Conservation (phyloP, 208 protist species). For the Acanthamoeba sp. region DNA sequence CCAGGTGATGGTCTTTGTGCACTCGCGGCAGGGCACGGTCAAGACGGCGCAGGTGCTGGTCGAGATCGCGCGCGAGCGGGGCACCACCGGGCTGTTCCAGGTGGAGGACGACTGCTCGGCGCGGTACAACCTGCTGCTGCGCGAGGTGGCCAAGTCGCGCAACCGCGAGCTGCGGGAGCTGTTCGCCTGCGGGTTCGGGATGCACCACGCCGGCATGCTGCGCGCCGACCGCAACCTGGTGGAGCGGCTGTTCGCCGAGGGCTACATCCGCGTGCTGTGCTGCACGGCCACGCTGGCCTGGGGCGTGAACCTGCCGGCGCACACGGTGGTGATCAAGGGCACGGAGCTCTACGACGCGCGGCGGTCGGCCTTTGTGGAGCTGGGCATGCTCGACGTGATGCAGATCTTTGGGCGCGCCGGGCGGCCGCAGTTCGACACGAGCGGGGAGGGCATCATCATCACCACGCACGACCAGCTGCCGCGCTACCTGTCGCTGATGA, state of each 20-base stretch:
- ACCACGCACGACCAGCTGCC: conserved; percentile 97
- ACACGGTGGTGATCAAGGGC: conserved; percentile 99
- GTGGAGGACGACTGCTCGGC: conserved; percentile 18
- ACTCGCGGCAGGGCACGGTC: conserved; percentile 97
- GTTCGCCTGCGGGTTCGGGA: conserved; percentile 94
- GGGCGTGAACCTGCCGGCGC: conserved; percentile 99
- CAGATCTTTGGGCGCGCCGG: conserved; percentile 98
- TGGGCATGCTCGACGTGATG: conserved; percentile 99
- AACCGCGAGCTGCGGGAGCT: conserved; percentile 93
- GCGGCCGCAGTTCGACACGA: conserved; percentile 98
- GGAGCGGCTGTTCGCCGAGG: conserved; percentile 96
- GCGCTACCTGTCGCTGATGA: conserved; percentile 96
- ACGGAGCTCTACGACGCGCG: conserved; percentile 94
- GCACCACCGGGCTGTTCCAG: conserved; percentile 68
- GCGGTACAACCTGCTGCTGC: conserved; percentile 24
- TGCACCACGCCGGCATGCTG: conserved; percentile 98
- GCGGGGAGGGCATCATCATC: conserved; percentile 98
- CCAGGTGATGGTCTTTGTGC: conserved; percentile 99
- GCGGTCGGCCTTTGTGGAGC: conserved; percentile 95
- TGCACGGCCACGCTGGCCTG: conserved; percentile 99
- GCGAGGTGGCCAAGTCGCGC: conserved; percentile 85
- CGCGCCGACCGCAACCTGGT: conserved; percentile 96
- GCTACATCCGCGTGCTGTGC: conserved; percentile 95
- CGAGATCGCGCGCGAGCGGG: conserved; percentile 90
- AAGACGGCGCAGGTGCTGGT: conserved; percentile 93